Conservation (phyloP, 768 basidiomycete species). For the Tulasnella sp. region DNA sequence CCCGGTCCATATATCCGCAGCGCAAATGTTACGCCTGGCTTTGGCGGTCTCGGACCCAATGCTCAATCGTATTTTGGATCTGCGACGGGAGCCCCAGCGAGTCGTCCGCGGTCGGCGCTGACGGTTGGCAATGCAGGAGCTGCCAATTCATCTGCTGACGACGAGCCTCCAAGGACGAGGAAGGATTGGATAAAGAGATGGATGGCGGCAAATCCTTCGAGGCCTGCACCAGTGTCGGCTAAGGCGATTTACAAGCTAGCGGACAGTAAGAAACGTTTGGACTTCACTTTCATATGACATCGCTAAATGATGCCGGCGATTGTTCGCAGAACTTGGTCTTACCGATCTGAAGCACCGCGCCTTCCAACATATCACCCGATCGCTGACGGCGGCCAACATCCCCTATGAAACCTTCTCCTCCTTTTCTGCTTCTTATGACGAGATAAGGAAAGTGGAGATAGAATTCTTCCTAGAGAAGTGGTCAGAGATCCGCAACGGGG, state of each 20-base stretch:
- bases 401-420: slow-evolving; percentile 80
- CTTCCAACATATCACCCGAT: slow-evolving; percentile 70
- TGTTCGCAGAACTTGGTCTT: slow-evolving; percentile 58
- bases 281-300: neutral
- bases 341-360: slow-evolving; percentile 66
- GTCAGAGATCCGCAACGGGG: slow-evolving; percentile 74
- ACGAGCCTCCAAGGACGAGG: slow-evolving; percentile 34
- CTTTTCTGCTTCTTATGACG: slow-evolving; percentile 74
- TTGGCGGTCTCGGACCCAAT: neutral
- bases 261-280: slow-evolving; percentile 50
- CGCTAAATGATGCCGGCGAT: neutral
- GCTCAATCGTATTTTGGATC: slow-evolving; percentile 7
- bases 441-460: slow-evolving; percentile 74
- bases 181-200: slow-evolving; percentile 70
- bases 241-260: slow-evolving; percentile 79
- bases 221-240: slow-evolving; percentile 69
- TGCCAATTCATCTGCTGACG: slow-evolving; percentile 17
- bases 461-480: slow-evolving; percentile 75
- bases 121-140: neutral
- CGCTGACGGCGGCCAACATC: slow-evolving; percentile 70
- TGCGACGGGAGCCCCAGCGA: neutral
- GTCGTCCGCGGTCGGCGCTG: slow-evolving; percentile 7
- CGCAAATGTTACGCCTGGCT: slow-evolving; percentile 1
- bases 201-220: slow-evolving; percentile 50
- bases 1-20: slow-evolving; percentile 24